Conservation (phyloP, 257 asterid genomes). For the Fraxinus pennsylvanica region DNA sequence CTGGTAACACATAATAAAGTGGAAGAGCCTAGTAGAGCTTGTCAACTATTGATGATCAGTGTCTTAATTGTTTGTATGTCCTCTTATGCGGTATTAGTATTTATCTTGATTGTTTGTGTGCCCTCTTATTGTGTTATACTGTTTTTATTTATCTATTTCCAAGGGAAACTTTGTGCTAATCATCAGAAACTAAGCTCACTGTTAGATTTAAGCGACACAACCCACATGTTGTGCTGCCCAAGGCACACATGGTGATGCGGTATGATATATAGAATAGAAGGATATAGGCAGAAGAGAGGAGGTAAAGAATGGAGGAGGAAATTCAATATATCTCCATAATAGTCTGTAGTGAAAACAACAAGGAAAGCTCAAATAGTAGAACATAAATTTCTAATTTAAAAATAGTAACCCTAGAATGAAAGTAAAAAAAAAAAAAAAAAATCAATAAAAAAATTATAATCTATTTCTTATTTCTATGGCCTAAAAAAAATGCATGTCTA, state of each 20-base stretch:
- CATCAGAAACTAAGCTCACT: neutral
- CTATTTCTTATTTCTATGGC: neutral
- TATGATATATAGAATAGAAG: too few relatives aligned
- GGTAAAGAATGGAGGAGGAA: neutral
- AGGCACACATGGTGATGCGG: neutral
- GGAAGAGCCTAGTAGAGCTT: neutral
- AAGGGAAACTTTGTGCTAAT: slow-evolving; percentile 3
- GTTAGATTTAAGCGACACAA: neutral
- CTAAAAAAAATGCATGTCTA: neutral
- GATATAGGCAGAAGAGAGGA: neutral
- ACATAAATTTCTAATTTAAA: neutral
- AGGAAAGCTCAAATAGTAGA: neutral
- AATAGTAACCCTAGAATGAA: neutral
- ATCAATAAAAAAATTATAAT: too few relatives aligned
- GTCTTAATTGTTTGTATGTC: neutral
- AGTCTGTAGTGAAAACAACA: neutral
- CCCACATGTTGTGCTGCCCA: neutral
- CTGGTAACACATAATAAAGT: neutral
- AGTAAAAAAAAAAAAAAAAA: too few relatives aligned
- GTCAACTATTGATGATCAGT: slow-evolving; percentile 1
- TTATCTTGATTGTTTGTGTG: neutral
- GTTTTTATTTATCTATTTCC: neutral
- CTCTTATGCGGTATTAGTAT: neutral
- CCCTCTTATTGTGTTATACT: neutral
- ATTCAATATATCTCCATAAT: neutral